Evolutionary conservation across 139 green algal species (phyloP), one percentile per base, ranked within the genome.

Genomic region (Yamagishiella unicocca): DNA sequence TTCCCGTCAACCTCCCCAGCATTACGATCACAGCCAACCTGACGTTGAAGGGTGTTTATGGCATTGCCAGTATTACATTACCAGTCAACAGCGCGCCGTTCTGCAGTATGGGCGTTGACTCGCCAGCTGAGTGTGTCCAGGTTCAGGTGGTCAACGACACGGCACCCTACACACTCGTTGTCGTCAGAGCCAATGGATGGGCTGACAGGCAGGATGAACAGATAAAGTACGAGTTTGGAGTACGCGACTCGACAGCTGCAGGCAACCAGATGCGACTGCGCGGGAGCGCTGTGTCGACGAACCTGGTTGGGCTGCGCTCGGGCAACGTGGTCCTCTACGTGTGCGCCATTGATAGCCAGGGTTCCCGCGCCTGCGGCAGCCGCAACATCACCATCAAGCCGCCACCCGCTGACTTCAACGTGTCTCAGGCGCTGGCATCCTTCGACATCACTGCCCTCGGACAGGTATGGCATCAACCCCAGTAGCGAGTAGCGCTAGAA

Each of bases 291-390:
- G 22, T 54, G 2, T 72, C 76, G 1, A 37, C 54, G 19, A 71
- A 2, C 1, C 8, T 83, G 7, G 3, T 25, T 2, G 54, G 54
- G 7, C 76, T 73, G 0, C 3, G 25, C 0, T n/a, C 64, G n/a
- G 77, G 77, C 25, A 55, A 27, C 3, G 35, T 64, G 27, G 31
- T 6, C 25, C 14, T 84, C 6, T 84, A 84, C 55, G 77, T 25
- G 19, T 84, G 77, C 17, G 77, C 77, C 1, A 55, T 72, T 14
- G 77, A 84, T 55, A 55, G 12, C 35, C 37, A 73, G n/a, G 77
- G 77, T 25, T 55, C 77, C 25, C 77, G 77, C 25, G n/a, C 24
- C 12, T 84, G 77, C 38, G 27, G n/a, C 77, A 40, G 17, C 17
- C 12, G 1, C 37, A 72, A n/a, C 37, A 37, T 84, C 10, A 55